These are phyloP conservation scores for Phanerochaete sordida DNA, from an alignment of 768 basidiomycete genomes.

Conservation along the genomic window DNA sequence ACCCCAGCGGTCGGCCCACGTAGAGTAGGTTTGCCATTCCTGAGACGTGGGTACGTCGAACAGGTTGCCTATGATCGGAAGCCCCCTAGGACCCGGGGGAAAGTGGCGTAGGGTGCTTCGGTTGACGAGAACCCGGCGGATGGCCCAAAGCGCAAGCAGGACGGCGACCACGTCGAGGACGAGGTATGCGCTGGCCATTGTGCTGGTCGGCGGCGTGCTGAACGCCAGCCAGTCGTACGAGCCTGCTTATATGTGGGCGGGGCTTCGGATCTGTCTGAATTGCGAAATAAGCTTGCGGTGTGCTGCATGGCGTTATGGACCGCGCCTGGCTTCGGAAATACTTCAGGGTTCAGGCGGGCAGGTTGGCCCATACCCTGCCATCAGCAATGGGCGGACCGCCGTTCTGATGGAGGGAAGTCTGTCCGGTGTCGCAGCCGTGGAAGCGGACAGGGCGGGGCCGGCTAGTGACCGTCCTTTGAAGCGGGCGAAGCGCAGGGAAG, in stretches of 20 bases:
- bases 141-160: background rate
- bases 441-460: too few relatives aligned
- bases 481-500: too few relatives aligned
- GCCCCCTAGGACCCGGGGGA: constrained; percentile 21
- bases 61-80: constrained; percentile 22
- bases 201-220: background rate
- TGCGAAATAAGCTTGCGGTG: too few relatives aligned
- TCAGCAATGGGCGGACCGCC: background rate
- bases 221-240: too few relatives aligned
- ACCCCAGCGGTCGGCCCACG: constrained; percentile 16
- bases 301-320: too few relatives aligned
- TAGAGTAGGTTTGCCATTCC: constrained; percentile 13
- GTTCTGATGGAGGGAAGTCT: background rate
- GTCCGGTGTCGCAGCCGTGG: too few relatives aligned
- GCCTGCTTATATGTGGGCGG: background rate
- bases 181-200: background rate
- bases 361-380: too few relatives aligned
- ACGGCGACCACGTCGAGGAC: background rate
- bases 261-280: too few relatives aligned
- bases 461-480: too few relatives aligned
- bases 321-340: too few relatives aligned
- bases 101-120: background rate
- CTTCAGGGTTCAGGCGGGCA: too few relatives aligned
- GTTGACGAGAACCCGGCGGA: background rate
- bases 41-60: constrained; percentile 14